Evolutionary conservation across 83 land plant species (phyloP).

Genomic region (Diphasiastrum complanatum): DNA sequence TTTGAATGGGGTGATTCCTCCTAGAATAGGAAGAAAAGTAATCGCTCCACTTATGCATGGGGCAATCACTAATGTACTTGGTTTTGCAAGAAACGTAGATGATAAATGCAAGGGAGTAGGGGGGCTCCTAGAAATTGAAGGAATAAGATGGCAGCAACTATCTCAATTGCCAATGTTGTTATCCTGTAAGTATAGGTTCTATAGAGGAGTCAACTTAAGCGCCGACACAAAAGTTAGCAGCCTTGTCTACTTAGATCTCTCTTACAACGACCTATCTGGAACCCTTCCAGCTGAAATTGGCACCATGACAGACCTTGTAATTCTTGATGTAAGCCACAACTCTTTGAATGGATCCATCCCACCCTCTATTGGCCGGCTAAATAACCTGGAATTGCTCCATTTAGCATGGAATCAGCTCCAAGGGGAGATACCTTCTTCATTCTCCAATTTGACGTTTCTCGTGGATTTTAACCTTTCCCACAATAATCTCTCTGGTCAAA

Average conservation of each 20-base stretch:
- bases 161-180: slow-evolving; percentile 5
- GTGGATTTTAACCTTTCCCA: slow-evolving; percentile 62
- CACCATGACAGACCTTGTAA: slow-evolving; percentile 48
- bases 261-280: slow-evolving; percentile 63
- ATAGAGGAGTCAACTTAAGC: slow-evolving; percentile 48
- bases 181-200: slow-evolving; percentile 36
- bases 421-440: slow-evolving; percentile 60
- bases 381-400: slow-evolving; percentile 63
- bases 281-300: slow-evolving; percentile 65
- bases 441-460: slow-evolving; percentile 65
- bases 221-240: slow-evolving; percentile 47
- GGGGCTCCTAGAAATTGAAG: slow-evolving; percentile 64
- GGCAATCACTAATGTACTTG: slow-evolving; percentile 51
- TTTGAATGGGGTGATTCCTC: slow-evolving; percentile 60
- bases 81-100: slow-evolving; percentile 61
- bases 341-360: slow-evolving; percentile 60
- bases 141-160: slow-evolving; percentile 56
- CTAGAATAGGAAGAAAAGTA: slow-evolving; percentile 47
- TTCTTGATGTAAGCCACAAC: slow-evolving; percentile 64
- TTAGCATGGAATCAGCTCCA: slow-evolving; percentile 60
- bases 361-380: slow-evolving; percentile 44
- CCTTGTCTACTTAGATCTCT: slow-evolving; percentile 63
- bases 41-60: slow-evolving; percentile 39
- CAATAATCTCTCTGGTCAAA: slow-evolving; percentile 53
- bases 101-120: slow-evolving; percentile 68